Base-by-base conservation (phyloP, 768 basidiomycete species). In the Pleurotus pulmonarius region DNA sequence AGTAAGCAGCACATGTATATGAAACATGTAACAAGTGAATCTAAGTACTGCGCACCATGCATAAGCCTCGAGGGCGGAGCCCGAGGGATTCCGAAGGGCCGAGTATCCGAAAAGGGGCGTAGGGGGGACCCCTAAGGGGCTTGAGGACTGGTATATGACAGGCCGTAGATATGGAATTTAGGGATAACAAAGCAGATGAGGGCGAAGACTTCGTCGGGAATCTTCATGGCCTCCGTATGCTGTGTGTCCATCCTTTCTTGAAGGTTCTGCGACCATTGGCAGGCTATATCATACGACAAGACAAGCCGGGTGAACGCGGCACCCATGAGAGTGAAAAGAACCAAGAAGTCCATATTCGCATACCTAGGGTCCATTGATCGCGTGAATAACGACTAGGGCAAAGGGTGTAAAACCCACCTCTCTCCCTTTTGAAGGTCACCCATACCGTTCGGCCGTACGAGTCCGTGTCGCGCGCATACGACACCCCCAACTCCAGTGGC, bases 251-350 rank as follows among this genome's bases (percentile, higher is more conserved):
- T 49, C 11, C 64, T 58, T 18, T 57, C 56, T 5, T n/a, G n/a
- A 3, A 70, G 51, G 41, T 69, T 64, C 12, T 58, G 56, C 9
- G 40, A 55, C 62, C 66, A 71, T 34, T 71, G 68, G 54, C 67
- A 71, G 0, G 58, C 59, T 16, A 71, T 69, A 48, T 68, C 70
- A 39, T 70, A 70, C 1, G 65, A 67, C 1, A 67, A 56, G 15
- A 64, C 26, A 2, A 66, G 25, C 0, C 26, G 18, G 1, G 40
- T 26, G 0, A 61, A 60, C 0, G 38, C 16, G 34, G 59, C 58
- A 3, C 61, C 61, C 0, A 15, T 18, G 1, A 69, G 25, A 48
- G 59, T 63, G 3, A 62, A 66, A 2, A 60, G 47, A 20, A 67
- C 61, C 13, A 70, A 57, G 40, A 61, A 69, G 43, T 71, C 69